Evolutionary conservation across 1,284 basidiomycete species (phyloP), one percentile per base, ranked within the genome.

Genomic region (Sphaerobolus stellatus): DNA sequence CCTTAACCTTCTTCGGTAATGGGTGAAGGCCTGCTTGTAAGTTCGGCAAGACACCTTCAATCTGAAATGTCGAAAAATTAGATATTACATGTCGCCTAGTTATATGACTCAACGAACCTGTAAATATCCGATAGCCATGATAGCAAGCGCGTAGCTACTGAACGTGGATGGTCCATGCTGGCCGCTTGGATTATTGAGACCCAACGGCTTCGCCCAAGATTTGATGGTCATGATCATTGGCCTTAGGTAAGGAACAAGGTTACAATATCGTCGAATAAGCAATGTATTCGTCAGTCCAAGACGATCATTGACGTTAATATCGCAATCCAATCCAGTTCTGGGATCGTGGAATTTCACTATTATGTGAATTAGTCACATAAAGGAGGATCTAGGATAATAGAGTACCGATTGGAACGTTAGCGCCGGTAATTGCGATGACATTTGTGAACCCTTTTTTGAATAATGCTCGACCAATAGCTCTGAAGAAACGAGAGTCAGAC

Each of bases 301-400:
- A 13, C 75, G 77, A 30, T 82, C 78, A 62, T 85, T 85, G 52
- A 83, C 70, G 59, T 83, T 83, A 53, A 85, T 68, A 57, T 85
- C 83, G 57, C 80, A 77, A 1, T 71, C 56, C 24, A 83, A 58
- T 6, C 67, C 64, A 0, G 75, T 78, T 1, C 25, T n/a, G 2
- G 67, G 71, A 58, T 84, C 80, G 8, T 53, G 62, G 56, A 80
- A 78, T 62, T 79, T 82, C 18, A 84, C 83, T 84, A 58, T 44
- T 54, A 28, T 58, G n/a, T 57, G 24, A 14, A 38, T 34, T 48
- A 28, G 48, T 47, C 34, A 31, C n/a, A n/a, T 27, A 43, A 43
- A 3, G 20, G 20, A 14, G 41, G 11, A 4, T 20, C 41, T 4
- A 22, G 18, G 11, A 31, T 31, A 46, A 24, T 31, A 11, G 62